A percentile compares a stretch with the other conserved stretches of the same genome.
phyloP scores from a whole-genome alignment of 306 rosid species.

The Vachellia pachyceras region DNA sequence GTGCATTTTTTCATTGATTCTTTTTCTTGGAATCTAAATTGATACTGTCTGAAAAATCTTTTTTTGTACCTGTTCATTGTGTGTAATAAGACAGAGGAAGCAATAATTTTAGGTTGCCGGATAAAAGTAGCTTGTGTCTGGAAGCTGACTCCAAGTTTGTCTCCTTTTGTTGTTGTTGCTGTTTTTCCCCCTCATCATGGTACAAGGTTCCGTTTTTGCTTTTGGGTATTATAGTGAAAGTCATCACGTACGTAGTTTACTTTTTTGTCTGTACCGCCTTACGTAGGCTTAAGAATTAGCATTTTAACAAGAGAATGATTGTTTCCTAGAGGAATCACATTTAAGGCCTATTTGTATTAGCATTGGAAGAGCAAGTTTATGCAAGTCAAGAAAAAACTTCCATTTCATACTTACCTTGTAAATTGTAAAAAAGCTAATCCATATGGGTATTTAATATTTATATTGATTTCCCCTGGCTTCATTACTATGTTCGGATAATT shows the following conservation, averaged over 20 bases:
- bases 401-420: too few relatives aligned
- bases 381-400: too few relatives aligned
- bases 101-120: conserved; percentile 42
- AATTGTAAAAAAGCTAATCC: too few relatives aligned
- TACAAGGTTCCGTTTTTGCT: neutral
- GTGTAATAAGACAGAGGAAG: conserved; percentile 46
- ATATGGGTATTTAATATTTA: too few relatives aligned
- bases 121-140: conserved; percentile 34
- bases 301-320: neutral
- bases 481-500: neutral
- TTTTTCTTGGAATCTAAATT: conserved; percentile 66
- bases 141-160: neutral
- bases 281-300: neutral
- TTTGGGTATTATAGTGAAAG: neutral
- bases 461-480: neutral
- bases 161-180: neutral
- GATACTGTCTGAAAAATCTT: conserved; percentile 47
- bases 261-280: neutral
- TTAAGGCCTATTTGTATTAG: too few relatives aligned
- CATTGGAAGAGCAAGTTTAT: too few relatives aligned
- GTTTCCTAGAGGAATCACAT: neutral
- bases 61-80: conserved; percentile 30
- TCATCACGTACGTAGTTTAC: neutral
- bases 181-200: neutral
- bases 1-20: conserved; percentile 87